Evolutionary conservation across 306 rosid genomes (phyloP), one percentile per base, ranked within the genome.

Genomic region (Sechiopsis laciniata): DNA sequence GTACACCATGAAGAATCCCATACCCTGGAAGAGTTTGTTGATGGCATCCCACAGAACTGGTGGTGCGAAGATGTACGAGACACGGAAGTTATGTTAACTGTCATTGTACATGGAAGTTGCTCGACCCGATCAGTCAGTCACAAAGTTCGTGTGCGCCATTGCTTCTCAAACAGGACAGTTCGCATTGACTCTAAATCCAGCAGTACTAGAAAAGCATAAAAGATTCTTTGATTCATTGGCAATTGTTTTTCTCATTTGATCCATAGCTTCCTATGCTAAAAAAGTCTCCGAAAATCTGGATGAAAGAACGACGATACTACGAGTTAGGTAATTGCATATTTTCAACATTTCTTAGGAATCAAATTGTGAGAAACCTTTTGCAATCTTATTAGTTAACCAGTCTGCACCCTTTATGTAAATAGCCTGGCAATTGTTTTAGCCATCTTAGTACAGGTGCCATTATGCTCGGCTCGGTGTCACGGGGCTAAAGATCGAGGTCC

Each of bases 1-100:
- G 79, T 95, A 48, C 90, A 80, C 59, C 95, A 83, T 68, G 96
- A 95, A 80, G 96, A 91, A 50, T 72, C 79, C 61, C 89, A 80
- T 75, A 37, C 86, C 20, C 69, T 73, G 2, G 96, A 89, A 84
- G 97, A 89, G 80, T 74, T 62, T 56, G 88, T 79, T 6, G 95
- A 95, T 60, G 96, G 97, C 61, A 76, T 85, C 76, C 92, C 91
- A 54, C 92, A 88, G 67, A 89, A 83, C 77, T 84, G 96, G 95
- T 85, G 91, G 97, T 82, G 79, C 62, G 99, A 91, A 80, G 96
- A 91, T 84, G 87, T 88, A 37, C 82, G 91, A 57, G 95, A 95
- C 51, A 91, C 88, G 80, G 95, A 91, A 80, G 89, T 88, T 35
- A 82, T 82, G 71, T 79, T 91, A 82, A 82, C 78, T 51, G 84